phyloP scores from a whole-genome alignment of 345 rosid species.

The Ceriops decandra region DNA sequence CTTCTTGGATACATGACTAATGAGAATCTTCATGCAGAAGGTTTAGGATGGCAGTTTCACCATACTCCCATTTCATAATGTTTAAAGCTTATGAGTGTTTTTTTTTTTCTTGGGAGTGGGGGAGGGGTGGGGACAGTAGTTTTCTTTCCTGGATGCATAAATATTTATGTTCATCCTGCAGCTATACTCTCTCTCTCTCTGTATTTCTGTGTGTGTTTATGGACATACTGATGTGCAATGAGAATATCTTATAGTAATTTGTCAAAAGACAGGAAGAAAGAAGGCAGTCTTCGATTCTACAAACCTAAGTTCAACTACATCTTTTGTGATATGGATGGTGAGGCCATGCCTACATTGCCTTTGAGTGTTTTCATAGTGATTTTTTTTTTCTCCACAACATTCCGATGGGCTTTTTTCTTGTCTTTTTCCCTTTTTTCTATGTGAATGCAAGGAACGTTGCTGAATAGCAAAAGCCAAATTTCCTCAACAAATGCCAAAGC shows the following conservation, averaged over 20 bases:
- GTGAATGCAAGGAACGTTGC: slow-evolving; percentile 61
- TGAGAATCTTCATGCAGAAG: slow-evolving; percentile 35
- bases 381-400: slow-evolving; percentile 1
- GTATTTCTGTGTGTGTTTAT: background rate
- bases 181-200: slow-evolving; percentile 9
- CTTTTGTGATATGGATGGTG: slow-evolving; percentile 99
- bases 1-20: slow-evolving; percentile 6
- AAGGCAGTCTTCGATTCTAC: slow-evolving; percentile 77
- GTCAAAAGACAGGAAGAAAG: slow-evolving; percentile 86
- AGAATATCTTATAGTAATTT: slow-evolving; percentile 39
- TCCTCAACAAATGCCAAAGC: slow-evolving; percentile 66
- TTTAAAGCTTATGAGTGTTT: background rate
- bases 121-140: background rate
- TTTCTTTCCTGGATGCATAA: slow-evolving; percentile 3
- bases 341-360: slow-evolving; percentile 23
- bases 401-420: slow-evolving; percentile 10
- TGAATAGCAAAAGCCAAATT: slow-evolving; percentile 75
- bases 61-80: background rate
- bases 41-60: slow-evolving; percentile 50
- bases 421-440: slow-evolving; percentile 1
- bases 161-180: slow-evolving; percentile 12
- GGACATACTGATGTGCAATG: slow-evolving; percentile 5
- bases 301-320: slow-evolving; percentile 87
- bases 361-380: slow-evolving; percentile 9
- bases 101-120: too few relatives aligned